Percentiles rank a stretch among this genome's conserved stretches.
These are phyloP conservation scores for Arthrobotrys pseudoclavata DNA, from an alignment of 2,329 filamentous ascomycete genomes.

Conservation along the genomic window DNA sequence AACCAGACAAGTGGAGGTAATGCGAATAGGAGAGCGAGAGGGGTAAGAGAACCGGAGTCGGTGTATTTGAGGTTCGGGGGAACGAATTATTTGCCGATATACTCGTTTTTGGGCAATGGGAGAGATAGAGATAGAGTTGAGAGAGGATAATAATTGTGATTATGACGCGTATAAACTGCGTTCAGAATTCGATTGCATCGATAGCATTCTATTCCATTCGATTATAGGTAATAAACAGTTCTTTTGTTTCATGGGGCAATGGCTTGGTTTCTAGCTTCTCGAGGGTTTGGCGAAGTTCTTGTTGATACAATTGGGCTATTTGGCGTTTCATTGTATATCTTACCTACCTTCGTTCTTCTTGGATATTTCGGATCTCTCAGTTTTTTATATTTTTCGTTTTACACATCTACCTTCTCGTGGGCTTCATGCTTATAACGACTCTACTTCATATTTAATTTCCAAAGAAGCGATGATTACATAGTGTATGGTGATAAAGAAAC, in stretches of 20 bases:
- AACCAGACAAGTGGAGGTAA: conserved; percentile 17
- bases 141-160: background rate
- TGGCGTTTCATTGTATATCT: conserved; percentile 10
- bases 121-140: conserved; percentile 7
- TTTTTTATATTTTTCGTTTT: background rate
- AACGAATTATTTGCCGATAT: conserved; percentile 52
- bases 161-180: background rate
- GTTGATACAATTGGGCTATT: conserved; percentile 18
- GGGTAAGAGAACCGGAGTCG: conserved; percentile 35
- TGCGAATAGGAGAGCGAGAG: background rate
- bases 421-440: conserved; percentile 6
- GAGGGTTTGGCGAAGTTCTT: background rate
- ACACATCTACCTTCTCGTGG: background rate
- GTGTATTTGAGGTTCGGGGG: conserved; percentile 48
- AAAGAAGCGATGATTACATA: conserved; percentile 3
- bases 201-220: background rate
- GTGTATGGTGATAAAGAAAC: background rate
- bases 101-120: conserved; percentile 23
- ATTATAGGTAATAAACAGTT: background rate
- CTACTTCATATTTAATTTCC: background rate
- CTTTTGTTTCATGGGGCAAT: background rate
- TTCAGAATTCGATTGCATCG: background rate
- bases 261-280: background rate
- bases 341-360: background rate
- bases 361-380: background rate